phyloP scores from a whole-genome alignment of 176 grass and related monocot genomes.

The Cenchrus fungigraminus region DNA sequence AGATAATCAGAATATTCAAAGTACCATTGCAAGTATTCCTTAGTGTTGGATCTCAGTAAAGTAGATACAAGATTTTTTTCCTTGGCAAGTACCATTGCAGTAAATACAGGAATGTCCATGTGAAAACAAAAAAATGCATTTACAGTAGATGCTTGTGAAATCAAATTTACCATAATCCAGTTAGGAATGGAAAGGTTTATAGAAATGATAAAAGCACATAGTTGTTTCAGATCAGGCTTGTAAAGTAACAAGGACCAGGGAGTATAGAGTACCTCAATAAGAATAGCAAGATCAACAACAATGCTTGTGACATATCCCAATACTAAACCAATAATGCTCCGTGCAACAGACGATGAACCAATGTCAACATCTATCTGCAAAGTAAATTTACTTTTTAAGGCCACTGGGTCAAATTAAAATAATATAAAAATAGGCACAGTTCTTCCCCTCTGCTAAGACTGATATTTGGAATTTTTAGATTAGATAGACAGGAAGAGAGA shows the following conservation, averaged over 20 bases:
- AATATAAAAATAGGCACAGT: constrained; percentile 9
- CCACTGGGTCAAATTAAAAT: background rate
- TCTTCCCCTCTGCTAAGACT: background rate
- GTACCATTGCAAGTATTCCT: background rate
- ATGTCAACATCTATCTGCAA: constrained; percentile 98
- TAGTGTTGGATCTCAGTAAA: background rate
- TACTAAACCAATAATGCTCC: constrained; percentile 94
- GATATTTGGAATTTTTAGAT: background rate
- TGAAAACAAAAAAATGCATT: background rate
- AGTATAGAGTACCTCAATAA: constrained; percentile 71
- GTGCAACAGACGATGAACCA: constrained; percentile 92
- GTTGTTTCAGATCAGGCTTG: background rate
- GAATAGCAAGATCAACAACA: constrained; percentile 92
- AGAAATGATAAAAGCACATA: background rate
- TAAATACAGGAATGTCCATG: background rate
- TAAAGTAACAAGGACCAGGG: background rate
- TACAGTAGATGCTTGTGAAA: constrained; percentile 10
- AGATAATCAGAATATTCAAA: background rate
- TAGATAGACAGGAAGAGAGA: too few relatives aligned
- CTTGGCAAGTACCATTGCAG: background rate
- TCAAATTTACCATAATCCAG: constrained; percentile 1
- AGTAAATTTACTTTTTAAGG: constrained; percentile 32
- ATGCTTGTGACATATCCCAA: constrained; percentile 95
- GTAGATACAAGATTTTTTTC: background rate
- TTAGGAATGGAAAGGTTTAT: background rate